Evolutionary conservation across 2,329 filamentous ascomycete genomes (phyloP).

Genomic region (Aspergillus hiratsukae): DNA sequence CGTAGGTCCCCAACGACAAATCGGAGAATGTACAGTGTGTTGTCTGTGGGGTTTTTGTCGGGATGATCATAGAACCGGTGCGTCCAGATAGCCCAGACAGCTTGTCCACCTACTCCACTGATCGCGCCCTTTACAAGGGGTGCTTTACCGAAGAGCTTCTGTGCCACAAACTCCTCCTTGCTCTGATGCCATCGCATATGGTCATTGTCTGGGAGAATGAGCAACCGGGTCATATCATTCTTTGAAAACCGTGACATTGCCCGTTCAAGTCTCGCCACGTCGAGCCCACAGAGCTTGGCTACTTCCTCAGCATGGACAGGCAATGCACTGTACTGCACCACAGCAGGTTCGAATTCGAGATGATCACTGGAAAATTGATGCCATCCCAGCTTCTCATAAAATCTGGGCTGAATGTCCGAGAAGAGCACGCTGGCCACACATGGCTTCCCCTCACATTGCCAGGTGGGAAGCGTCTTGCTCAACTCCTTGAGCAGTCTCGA

Average conservation of each 20-base stretch:
- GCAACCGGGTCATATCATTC: slow-evolving; percentile 5
- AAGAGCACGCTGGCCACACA: slow-evolving; percentile 19
- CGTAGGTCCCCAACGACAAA: not conserved
- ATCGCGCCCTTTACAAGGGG: slow-evolving; percentile 19
- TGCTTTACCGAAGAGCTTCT: slow-evolving; percentile 11
- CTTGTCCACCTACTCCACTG: slow-evolving; percentile 12
- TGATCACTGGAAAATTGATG: slow-evolving; percentile 15
- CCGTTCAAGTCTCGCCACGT: not conserved
- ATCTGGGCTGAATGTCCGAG: slow-evolving; percentile 20
- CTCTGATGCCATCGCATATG: slow-evolving; percentile 21
- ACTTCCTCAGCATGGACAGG: not conserved
- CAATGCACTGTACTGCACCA: not conserved
- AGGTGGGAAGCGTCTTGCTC: slow-evolving; percentile 10
- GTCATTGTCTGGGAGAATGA: slow-evolving; percentile 18
- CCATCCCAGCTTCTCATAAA: slow-evolving; percentile 20
- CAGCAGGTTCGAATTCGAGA: slow-evolving; percentile 10
- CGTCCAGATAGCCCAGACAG: slow-evolving; percentile 20
- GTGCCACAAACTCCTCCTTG: slow-evolving; percentile 18
- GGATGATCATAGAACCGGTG: slow-evolving; percentile 20
- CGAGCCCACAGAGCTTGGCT: not conserved
- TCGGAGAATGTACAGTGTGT: slow-evolving; percentile 4
- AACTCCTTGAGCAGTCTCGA: slow-evolving; percentile 19
- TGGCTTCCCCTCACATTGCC: slow-evolving; percentile 7
- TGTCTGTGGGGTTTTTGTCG: not conserved
- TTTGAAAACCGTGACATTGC: not conserved